phyloP scores from a whole-genome alignment of 139 green algal genomes.

The Monoraphidium neglectum region DNA sequence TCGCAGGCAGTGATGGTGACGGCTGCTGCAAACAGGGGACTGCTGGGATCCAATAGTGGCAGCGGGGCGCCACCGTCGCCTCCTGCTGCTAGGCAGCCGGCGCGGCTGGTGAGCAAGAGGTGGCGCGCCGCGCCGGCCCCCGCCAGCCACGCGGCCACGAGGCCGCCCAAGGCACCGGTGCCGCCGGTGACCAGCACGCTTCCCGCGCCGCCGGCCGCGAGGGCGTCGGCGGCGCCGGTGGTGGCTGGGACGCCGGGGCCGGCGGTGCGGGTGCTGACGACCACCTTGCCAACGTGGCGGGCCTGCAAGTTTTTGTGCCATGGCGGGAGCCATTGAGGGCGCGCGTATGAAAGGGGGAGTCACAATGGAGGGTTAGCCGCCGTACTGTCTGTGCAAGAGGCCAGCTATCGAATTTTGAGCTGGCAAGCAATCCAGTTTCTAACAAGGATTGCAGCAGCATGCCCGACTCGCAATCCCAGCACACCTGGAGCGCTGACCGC shows the following conservation, averaged over 20 bases:
- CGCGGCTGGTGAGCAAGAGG: conserved; percentile 50
- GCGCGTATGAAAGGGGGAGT: no score
- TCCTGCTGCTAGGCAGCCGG: conserved; percentile 27
- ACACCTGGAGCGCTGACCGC: no score
- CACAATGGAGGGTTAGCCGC: no score
- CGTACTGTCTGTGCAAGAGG: no score
- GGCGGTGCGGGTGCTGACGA: conserved; percentile 40
- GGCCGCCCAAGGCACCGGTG: conserved; percentile 50
- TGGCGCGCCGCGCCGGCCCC: conserved; percentile 7
- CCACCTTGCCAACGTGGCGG: conserved; percentile 83
- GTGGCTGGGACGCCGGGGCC: no score
- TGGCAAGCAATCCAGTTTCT: no score
- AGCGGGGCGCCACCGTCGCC: no score
- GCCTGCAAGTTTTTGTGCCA: conserved; percentile 74
- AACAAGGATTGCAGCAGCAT: no score
- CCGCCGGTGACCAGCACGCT: conserved; percentile 59
- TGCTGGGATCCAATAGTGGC: neutral
- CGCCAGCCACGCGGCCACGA: conserved; percentile 53
- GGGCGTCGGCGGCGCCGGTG: no score
- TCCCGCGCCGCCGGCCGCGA: neutral
- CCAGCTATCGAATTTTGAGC: no score
- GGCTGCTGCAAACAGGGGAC: conserved; percentile 25
- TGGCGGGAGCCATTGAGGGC: no score
- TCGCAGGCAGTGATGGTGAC: conserved; percentile 27
- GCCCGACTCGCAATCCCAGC: no score